Evolutionary conservation across 2,329 filamentous ascomycete genomes (phyloP), one percentile per base, ranked within the genome.

Genomic region (Stemphylium beticola): DNA sequence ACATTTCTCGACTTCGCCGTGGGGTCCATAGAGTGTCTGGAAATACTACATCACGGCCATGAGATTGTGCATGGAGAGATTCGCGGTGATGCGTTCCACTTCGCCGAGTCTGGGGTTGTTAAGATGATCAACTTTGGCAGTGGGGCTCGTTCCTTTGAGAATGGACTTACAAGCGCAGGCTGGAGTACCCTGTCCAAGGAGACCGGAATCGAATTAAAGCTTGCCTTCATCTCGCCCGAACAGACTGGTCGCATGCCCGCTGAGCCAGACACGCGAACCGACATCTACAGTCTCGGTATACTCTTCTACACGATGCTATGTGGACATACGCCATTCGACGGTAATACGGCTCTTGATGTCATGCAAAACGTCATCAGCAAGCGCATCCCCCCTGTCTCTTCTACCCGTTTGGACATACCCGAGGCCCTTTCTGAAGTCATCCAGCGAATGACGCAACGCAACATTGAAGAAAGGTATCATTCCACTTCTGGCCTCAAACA

Each of bases 221-320:
- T 98, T 17, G 86, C 93, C 46, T 97, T 92, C 71, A 96, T 97
- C 71, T 93, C 92, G 41, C 93, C 93, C 0, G 93, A 98, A 72
- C 93, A 97, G 78, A 97, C 93, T 2, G 93, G 93, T 12, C 87
- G 93, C 17, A 89, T 97, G 84, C 91, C 92, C 2, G 92, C 91
- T 3, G 93, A 97, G 73, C 93, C 93, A 1, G 93, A 97, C 75
- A 69, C 66, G 26, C 85, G 93, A 36, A 97, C 93, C 14, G 93
- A 98, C 74, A 96, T 97, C 29, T 97, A 97, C 77, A 93, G 91
- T 0, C 79, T 97, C 1, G 93, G 93, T 4, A 87, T 97, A 34
- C 76, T 97, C 1, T 93, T 97, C 73, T 97, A 92, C 89, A 91
- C 85, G 8, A 76, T 75, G 69, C 62, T 74, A 40, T 90, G 91